A percentile compares a stretch with the other conserved stretches of the same genome.
These are phyloP conservation scores for Paraphysoderma sedebokerense DNA, from an alignment of 371 early-diverging fungal genomes.

Conservation along the genomic window DNA sequence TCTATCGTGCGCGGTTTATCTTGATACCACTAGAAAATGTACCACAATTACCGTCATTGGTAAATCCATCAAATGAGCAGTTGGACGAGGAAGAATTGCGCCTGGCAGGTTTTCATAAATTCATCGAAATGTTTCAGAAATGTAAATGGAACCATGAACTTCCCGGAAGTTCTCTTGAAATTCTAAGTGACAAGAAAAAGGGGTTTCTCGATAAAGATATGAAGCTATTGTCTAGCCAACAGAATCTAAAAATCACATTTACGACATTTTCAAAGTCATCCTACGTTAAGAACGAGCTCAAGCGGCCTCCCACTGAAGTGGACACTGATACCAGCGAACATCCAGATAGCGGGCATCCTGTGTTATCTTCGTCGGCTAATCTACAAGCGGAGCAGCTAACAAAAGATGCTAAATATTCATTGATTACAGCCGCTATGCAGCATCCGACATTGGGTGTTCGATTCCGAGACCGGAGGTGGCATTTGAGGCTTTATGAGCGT, in stretches of 20 bases:
- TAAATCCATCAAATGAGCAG: constrained; percentile 21
- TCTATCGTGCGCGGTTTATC: constrained; percentile 78
- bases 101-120: constrained; percentile 65
- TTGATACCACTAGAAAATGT: constrained; percentile 67
- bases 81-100: constrained; percentile 84
- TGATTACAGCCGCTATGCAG: constrained; percentile 54
- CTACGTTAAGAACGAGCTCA: not conserved
- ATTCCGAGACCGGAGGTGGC: constrained; percentile 78
- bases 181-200: constrained; percentile 11
- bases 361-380: no score
- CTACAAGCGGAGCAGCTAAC: no score
- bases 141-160: no score
- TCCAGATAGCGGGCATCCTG: no score
- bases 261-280: not conserved
- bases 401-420: no score
- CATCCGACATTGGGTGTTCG: constrained; percentile 47
- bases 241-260: not conserved
- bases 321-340: no score
- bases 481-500: constrained; percentile 49
- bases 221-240: not conserved
- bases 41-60: constrained; percentile 20
- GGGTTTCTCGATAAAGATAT: no score
- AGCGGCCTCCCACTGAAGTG: no score
- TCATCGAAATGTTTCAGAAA: constrained; percentile 55
- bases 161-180: constrained; percentile 21